Conservation (phyloP, 2,329 filamentous ascomycete genomes). For the Epichloe elymi region DNA sequence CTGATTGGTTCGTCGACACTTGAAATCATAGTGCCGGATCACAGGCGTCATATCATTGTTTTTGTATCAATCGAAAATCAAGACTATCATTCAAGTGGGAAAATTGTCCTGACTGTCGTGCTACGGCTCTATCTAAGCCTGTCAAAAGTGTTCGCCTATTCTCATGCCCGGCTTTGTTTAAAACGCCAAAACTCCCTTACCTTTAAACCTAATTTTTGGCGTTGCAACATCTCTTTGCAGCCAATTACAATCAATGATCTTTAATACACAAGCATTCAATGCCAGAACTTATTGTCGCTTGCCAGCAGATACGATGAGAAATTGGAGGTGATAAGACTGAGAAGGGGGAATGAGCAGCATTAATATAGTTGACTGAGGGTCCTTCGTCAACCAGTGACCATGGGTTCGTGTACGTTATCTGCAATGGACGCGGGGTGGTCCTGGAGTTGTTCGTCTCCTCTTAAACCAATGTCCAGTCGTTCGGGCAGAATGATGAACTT, state of each 20-base stretch:
- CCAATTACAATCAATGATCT: not conserved
- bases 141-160: not conserved
- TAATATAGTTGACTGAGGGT: not conserved
- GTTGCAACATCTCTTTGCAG: not conserved
- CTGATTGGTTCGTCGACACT: no score
- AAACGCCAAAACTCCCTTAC: not conserved
- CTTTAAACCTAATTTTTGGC: not conserved
- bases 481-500: conserved; percentile 19
- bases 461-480: conserved; percentile 23
- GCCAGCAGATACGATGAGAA: not conserved
- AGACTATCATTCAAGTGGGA: not conserved
- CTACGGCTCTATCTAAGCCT: not conserved
- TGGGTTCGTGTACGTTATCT: conserved; percentile 34
- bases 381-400: conserved; percentile 35
- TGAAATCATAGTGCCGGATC: not conserved
- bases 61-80: not conserved
- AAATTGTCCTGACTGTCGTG: not conserved
- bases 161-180: not conserved
- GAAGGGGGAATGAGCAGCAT: not conserved
- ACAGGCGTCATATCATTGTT: no score
- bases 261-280: not conserved
- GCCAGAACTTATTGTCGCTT: not conserved
- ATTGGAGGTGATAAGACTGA: not conserved
- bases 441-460: conserved; percentile 21
- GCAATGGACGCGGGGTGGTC: conserved; percentile 11